Base-by-base conservation (phyloP, 116 monocot species). In the Iris pallida region DNA sequence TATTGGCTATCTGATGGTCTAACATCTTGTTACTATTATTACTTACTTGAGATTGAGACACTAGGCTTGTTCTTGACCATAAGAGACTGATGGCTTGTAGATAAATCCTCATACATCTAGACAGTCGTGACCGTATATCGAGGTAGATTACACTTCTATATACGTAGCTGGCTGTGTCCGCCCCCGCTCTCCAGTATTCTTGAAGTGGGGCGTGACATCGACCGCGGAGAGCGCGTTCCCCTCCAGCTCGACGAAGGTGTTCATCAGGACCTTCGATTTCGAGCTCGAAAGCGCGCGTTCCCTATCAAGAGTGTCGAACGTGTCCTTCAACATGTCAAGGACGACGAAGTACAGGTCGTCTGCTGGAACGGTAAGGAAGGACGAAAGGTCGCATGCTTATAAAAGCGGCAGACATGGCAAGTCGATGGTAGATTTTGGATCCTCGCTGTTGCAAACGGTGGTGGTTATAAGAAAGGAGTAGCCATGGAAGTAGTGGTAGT, bases 231-330 rank as follows among this genome's bases (percentile, higher is more conserved):
- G 20, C 9, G 52, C 78, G 12, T 46, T 42, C 0, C 20, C 41
- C 51, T 83, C 82, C 8, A 78, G 66, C 5, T 74, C 74, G 30
- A 71, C 66, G 40, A 74, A 75, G 5, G 69, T 75, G 71, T 83
- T 83, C 20, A 70, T 67, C 43, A 83, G 17, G 1, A 78, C 56
- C 68, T 4, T 68, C 4, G 75, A 48, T 2, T 41, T 70, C 47
- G 45, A 4, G 16, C 20, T 59, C 3, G 47, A 53, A 11, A 20
- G 3, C 3, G 40, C 53, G 3, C 11, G 20, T 16, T 67, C 66
- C 5, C 2, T 14, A 53, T 76, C 63, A n/a, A 74, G 45, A 2
- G 6, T 45, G 19, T 15, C 9, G 53, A 80, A 65, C 2, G 18
- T 2, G 0, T 65, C 75, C 7, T 57, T 42, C 16, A 75, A 57